Percentiles rank a stretch among this genome's conserved stretches.
phyloP scores from a whole-genome alignment of 768 basidiomycete species.

The Boletus rubropictus region DNA sequence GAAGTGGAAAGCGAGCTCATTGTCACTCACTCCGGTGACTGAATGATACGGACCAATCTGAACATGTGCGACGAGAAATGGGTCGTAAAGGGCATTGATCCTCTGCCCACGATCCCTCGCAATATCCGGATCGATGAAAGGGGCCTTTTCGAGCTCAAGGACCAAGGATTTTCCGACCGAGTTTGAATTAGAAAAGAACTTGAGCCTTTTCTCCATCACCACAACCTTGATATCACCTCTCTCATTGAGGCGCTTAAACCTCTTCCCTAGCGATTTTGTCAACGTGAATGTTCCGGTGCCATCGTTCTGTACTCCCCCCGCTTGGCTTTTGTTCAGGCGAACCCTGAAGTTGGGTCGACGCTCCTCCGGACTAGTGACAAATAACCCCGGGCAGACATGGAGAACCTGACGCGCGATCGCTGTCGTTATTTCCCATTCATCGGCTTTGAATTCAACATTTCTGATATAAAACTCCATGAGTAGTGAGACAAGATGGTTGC shows the following conservation, averaged over 20 bases:
- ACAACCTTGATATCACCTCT: constrained; percentile 35
- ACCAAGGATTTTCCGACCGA: constrained; percentile 13
- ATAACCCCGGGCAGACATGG: constrained; percentile 36
- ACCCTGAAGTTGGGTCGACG: constrained; percentile 56
- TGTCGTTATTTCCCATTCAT: constrained; percentile 52
- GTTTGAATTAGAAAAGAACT: constrained; percentile 14
- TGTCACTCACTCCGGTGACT: background rate
- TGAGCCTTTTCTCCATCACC: constrained; percentile 39
- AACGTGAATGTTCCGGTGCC: constrained; percentile 40
- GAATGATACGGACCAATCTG: constrained; percentile 54
- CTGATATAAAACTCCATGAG: constrained; percentile 38
- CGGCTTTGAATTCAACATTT: constrained; percentile 34
- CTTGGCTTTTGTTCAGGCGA: constrained; percentile 41
- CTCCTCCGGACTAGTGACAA: constrained; percentile 20
- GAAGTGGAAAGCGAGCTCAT: background rate
- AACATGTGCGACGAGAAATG: constrained; percentile 52
- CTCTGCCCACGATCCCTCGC: constrained; percentile 46
- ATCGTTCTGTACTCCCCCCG: constrained; percentile 52
- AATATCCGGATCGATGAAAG: constrained; percentile 48
- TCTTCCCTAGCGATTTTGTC: constrained; percentile 32
- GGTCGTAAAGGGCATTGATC: constrained; percentile 38
- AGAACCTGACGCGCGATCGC: constrained; percentile 46
- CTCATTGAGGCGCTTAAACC: constrained; percentile 42
- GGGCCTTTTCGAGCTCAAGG: constrained; percentile 46
- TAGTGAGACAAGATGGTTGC: background rate